Conservation (phyloP, 306 rosid species). For the Cucumis melo region DNA sequence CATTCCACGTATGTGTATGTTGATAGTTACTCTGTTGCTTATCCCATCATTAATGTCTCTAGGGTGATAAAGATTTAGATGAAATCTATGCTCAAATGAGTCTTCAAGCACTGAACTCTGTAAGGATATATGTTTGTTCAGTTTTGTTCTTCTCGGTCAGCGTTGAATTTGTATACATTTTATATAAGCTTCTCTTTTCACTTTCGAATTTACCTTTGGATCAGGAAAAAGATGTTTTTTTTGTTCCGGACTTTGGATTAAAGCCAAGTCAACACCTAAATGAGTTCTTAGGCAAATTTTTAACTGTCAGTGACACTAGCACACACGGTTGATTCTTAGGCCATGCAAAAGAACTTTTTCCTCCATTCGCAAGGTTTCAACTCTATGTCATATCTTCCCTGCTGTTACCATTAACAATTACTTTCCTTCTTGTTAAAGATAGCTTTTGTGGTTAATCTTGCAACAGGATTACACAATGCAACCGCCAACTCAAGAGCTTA, state of each 20-base stretch:
- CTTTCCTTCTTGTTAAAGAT: neutral
- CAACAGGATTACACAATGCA: constrained; percentile 81
- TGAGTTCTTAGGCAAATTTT: constrained; percentile 92
- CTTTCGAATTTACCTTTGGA: neutral
- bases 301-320: too few species aligned
- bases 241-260: constrained; percentile 77
- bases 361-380: constrained; percentile 46
- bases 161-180: neutral
- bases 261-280: constrained; percentile 75
- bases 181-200: neutral
- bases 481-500: constrained; percentile 73
- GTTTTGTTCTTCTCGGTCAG: neutral
- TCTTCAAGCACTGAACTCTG: constrained; percentile 84
- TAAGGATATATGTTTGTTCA: constrained; percentile 21
- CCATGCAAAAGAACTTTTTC: constrained; percentile 91
- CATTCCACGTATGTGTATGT: constrained; percentile 54
- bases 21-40: neutral
- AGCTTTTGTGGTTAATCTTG: neutral
- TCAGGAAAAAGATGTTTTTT: constrained; percentile 86
- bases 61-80: constrained; percentile 94
- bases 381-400: neutral
- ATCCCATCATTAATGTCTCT: constrained; percentile 7
- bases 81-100: constrained; percentile 96
- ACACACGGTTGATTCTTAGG: constrained; percentile 89
- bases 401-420: neutral